A percentile compares a stretch with the other conserved stretches of the same genome.
These are phyloP conservation scores for Cinnamomum chago DNA, from an alignment of 164 flowering plant species.

Conservation along the genomic window DNA sequence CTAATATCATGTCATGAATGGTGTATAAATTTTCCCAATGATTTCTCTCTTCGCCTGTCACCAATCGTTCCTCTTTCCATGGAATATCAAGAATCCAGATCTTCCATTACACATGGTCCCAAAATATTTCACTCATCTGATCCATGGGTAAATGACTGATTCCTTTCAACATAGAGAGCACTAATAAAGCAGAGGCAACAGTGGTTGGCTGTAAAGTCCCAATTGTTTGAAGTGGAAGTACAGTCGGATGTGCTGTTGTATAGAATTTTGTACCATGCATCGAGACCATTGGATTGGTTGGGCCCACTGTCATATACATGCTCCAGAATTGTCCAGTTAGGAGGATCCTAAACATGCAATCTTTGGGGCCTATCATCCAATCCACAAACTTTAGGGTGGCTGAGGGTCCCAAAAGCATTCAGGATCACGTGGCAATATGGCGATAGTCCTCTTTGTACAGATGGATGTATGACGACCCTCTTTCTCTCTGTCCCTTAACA, in stretches of 20 bases:
- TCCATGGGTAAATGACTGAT: neutral
- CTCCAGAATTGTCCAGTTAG: no score
- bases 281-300: no score
- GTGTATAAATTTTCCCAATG: no score
- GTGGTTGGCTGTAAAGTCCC: neutral
- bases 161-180: neutral
- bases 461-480: neutral
- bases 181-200: neutral
- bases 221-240: neutral
- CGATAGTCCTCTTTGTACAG: no score
- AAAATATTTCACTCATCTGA: neutral
- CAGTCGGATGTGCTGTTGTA: neutral
- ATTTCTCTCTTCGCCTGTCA: no score
- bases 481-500: neutral
- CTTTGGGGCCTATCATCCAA: no score
- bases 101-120: neutral
- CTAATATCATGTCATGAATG: neutral
- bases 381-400: no score
- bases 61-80: neutral
- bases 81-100: neutral
- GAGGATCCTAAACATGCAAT: no score
- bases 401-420: no score
- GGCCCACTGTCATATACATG: no score
- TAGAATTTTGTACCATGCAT: no score
- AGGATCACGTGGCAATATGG: no score